phyloP scores from a whole-genome alignment of 2,329 filamentous ascomycete genomes.

The Emergomyces africanus region DNA sequence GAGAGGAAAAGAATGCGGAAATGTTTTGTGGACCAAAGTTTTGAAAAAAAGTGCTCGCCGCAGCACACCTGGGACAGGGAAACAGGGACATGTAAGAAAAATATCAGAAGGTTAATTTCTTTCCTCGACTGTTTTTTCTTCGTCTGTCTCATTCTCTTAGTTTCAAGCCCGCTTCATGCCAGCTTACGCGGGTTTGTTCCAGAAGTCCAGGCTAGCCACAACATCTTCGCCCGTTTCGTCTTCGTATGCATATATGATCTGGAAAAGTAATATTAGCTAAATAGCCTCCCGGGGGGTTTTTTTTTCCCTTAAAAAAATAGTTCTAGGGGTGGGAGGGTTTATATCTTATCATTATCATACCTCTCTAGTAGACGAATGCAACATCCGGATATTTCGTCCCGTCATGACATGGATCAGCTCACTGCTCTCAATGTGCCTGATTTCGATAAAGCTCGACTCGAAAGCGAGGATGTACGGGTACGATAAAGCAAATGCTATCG shows the following conservation, averaged over 20 bases:
- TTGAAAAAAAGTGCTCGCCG: too few relatives aligned
- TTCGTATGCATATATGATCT: conserved; percentile 98
- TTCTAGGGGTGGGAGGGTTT: neutral
- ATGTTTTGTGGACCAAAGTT: neutral
- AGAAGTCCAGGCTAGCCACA: conserved; percentile 92
- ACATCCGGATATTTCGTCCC: conserved; percentile 91
- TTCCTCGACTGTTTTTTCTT: neutral
- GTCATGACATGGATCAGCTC: conserved; percentile 88
- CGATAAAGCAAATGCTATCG: conserved; percentile 82
- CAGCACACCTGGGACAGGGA: neutral
- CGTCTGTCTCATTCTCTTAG: neutral
- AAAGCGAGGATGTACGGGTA: conserved; percentile 97
- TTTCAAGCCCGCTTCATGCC: neutral
- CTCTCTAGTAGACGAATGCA: conserved; percentile 94
- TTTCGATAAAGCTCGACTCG: conserved; percentile 94
- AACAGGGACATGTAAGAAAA: neutral
- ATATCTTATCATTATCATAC: conserved; percentile 48
- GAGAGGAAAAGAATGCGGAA: neutral
- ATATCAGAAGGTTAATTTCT: neutral
- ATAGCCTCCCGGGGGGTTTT: neutral
- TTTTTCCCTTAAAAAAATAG: neutral
- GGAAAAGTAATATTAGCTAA: conserved; percentile 14
- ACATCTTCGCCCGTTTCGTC: conserved; percentile 89
- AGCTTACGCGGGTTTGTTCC: conserved; percentile 45
- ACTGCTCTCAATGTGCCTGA: conserved; percentile 87